These are phyloP conservation scores for Echinochloa phyllopogon DNA, from an alignment of 176 grass and related monocot genomes.

Conservation along the genomic window DNA sequence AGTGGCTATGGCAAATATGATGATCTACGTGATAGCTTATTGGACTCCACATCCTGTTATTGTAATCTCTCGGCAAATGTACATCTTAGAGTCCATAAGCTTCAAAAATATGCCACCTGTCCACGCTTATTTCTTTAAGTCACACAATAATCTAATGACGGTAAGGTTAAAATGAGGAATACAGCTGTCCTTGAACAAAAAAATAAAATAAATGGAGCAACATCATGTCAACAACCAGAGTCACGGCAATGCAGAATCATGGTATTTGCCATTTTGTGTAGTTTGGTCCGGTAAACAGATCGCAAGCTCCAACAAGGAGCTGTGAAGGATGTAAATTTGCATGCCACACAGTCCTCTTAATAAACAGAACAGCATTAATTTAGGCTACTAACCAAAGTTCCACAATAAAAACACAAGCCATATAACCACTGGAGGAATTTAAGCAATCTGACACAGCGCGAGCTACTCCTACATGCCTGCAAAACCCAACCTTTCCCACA, in stretches of 20 bases:
- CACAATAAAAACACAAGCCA: not conserved
- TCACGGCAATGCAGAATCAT: not conserved
- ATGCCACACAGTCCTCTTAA: not conserved
- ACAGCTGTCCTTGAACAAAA: not conserved
- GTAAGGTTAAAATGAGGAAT: not conserved
- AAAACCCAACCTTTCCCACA: not conserved
- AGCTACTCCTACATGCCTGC: not conserved
- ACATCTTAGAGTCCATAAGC: slow-evolving; percentile 5
- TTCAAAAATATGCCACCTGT: slow-evolving; percentile 1
- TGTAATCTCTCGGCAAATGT: slow-evolving; percentile 13
- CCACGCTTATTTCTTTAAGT: not conserved
- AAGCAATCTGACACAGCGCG: not conserved
- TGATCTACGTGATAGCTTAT: not conserved
- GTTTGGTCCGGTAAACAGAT: not conserved
- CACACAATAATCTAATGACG: not conserved
- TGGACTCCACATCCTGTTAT: not conserved
- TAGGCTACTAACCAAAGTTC: not conserved
- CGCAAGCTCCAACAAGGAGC: not conserved
- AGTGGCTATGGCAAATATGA: not conserved
- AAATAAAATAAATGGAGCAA: slow-evolving; percentile 17
- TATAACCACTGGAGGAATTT: not conserved
- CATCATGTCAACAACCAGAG: not conserved
- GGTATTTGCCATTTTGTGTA: not conserved
- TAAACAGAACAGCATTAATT: not conserved
- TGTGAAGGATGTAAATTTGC: not conserved